Conservation (phyloP, 148 eudicot genomes). For the Dysphania ambrosioides region DNA sequence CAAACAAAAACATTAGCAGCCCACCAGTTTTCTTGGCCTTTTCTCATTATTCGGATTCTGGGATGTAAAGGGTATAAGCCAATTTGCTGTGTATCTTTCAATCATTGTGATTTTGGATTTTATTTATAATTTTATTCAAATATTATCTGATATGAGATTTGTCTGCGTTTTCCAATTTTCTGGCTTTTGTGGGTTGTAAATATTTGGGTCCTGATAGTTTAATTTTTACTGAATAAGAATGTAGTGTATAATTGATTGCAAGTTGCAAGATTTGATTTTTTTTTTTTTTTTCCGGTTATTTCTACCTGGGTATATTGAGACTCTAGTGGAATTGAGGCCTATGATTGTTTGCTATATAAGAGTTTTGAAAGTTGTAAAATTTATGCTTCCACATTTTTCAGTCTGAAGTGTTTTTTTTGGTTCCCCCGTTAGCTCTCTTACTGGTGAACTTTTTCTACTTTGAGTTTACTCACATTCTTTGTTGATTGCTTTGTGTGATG, state of each 20-base stretch:
- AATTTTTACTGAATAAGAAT: constrained; percentile 37
- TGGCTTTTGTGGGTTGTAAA: background rate
- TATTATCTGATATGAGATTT: constrained; percentile 23
- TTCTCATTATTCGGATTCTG: background rate
- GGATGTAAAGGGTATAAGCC: constrained; percentile 20
- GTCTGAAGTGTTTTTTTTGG: background rate
- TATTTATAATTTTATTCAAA: background rate
- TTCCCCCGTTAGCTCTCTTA: background rate
- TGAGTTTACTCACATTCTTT: background rate
- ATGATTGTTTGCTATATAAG: constrained; percentile 21
- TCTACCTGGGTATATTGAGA: no score
- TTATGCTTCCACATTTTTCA: background rate
- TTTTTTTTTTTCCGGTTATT: no score
- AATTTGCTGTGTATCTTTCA: constrained; percentile 15
- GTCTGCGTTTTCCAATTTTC: background rate
- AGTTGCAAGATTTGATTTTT: constrained; percentile 23
- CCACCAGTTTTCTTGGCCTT: background rate
- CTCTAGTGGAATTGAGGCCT: no score
- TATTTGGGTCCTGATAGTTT: constrained; percentile 8
- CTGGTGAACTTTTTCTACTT: background rate
- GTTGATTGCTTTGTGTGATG: constrained; percentile 18
- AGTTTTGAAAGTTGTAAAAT: background rate
- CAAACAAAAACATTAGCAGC: background rate
- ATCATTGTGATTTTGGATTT: constrained; percentile 1
- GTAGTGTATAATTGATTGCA: constrained; percentile 42